Base-by-base conservation (phyloP, 2,329 filamentous ascomycete species). In the Calonectria fujianensis region DNA sequence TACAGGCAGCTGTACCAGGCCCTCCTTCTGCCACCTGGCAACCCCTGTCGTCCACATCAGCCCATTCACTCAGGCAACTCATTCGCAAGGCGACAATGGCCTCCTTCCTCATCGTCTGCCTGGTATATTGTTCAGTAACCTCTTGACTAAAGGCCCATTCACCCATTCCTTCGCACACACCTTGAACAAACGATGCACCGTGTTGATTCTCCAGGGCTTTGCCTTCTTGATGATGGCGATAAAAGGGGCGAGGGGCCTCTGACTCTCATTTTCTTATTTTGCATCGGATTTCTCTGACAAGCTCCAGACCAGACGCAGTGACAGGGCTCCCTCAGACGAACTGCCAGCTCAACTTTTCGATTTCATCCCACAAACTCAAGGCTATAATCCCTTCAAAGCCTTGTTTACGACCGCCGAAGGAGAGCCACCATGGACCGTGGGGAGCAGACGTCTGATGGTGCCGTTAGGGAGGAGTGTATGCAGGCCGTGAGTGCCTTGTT, bases 401-500 rank as follows among this genome's bases (percentile, higher is more conserved):
- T 57, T 24, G 29, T 39, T 11, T 13, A n/a, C 37, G 39, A 29
- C 35, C 24, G 41, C 20, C 18, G 16, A 35, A 24, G 66, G 32
- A 27, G 35, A 27, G 27, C n/a, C 41, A 75, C 41, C 20, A 80
- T 76, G 75, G 73, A 74, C 32, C 31, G 52, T 24, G 35, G 35
- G 9, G 39, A 72, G 35, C 70, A 69, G 13, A 54, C 54, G 10
- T 45, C 45, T 4, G 39, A 68, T 50, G 50, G 52, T n/a, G 37
- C 20, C 18, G n/a, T 41, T 18, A 68, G 74, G 61, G 70, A 78
- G 7, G 51, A 37, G 18, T 81, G 77, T 29, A 39, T 79, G 8
- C 57, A 73, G 32, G 50, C 57, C n/a, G 75, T 82, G 31, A 54
- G 63, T 11, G 59, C 71, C 6, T 63, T 89, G 11, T 89, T 90